Percentiles rank a stretch among this genome's conserved stretches.
Conservation (phyloP, 805 yeast species). For the Ogataea kodamae region DNA sequence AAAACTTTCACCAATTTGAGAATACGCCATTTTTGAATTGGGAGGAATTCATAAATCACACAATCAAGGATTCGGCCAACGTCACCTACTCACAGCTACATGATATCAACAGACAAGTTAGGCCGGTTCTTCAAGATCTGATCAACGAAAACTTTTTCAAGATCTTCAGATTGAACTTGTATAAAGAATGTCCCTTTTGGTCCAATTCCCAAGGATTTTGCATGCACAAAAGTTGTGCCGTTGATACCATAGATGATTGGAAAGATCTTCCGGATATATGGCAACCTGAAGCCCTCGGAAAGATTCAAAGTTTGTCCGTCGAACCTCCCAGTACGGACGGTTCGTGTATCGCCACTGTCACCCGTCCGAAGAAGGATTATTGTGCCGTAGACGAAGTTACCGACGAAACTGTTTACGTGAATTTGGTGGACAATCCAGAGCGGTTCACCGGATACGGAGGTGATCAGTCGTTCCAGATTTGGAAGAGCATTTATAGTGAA, state of each 20-base stretch:
- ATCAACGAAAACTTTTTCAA: slow-evolving; percentile 79
- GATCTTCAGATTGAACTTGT: slow-evolving; percentile 81
- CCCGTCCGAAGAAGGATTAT: slow-evolving; percentile 43
- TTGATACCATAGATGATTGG: slow-evolving; percentile 76
- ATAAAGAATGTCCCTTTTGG: slow-evolving; percentile 84
- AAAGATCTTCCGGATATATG: slow-evolving; percentile 66
- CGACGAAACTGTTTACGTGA: slow-evolving; percentile 76
- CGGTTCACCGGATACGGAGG: slow-evolving; percentile 97
- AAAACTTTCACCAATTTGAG: slow-evolving; percentile 30
- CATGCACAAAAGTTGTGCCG: slow-evolving; percentile 85
- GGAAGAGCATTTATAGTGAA: slow-evolving; percentile 90
- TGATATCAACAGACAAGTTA: slow-evolving; percentile 46
- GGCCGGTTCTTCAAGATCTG: slow-evolving; percentile 54
- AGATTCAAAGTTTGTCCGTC: slow-evolving; percentile 34
- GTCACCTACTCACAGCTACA: slow-evolving; percentile 46
- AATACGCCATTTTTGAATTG: slow-evolving; percentile 30
- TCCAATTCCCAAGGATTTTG: slow-evolving; percentile 74
- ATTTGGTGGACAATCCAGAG: slow-evolving; percentile 86
- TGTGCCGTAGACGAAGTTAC: slow-evolving; percentile 62
- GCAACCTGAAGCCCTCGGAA: slow-evolving; percentile 69
- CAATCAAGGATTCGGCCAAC: slow-evolving; percentile 29
- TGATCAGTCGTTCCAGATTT: slow-evolving; percentile 82
- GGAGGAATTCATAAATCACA: slow-evolving; percentile 20
- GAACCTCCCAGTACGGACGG: slow-evolving; percentile 32
- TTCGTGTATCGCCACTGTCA: slow-evolving; percentile 22